Base-by-base conservation (phyloP, 1,284 basidiomycete genomes). In the Apiotrichum gamsii region DNA sequence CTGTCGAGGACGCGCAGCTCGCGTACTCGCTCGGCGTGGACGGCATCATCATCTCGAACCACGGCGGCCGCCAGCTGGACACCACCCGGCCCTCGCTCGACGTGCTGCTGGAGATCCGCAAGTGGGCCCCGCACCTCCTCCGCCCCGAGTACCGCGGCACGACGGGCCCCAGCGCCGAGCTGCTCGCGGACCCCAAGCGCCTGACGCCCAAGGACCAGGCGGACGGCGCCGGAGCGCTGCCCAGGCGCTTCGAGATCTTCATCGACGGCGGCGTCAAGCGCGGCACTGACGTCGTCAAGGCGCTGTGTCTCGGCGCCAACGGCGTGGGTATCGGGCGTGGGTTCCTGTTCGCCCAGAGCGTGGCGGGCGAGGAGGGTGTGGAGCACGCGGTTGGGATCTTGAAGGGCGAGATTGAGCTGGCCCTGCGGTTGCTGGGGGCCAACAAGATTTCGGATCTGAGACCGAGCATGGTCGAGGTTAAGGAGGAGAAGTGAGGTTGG, bases 231-330 rank as follows among this genome's bases (percentile, higher is more conserved):
- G 19, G 52, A 44, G 25, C 32, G 11, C 49, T 54, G 45, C 37
- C 39, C n/a, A 25, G 49, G 28, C 43, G 43, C 5, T 70, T 72
- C 23, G 69, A 72, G 81, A 86, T 96, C 14, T 93, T 87, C 60
- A 81, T 94, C 47, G 91, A 96, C 65, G 91, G 91, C 14, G 91
- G 90, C 4, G 76, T 90, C 28, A 77, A 79, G 44, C 78, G 91
- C 35, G 91, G 91, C 19, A 90, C 87, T 77, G 90, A 93, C 68
- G 83, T 94, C 8, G 73, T 96, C 44, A 96, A 96, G 72, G 90
- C 90, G 0, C 72, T 96, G 2, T 93, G 89, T 57, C 76, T 96
- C 21, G 93, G 91, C 31, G 93, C 91, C 1, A 85, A 76, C 55
- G 90, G 87, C 4, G 90, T 94, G 6, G 91, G 93, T 2, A 75